A percentile compares a stretch with the other conserved stretches of the same genome.
Evolutionary conservation across 2,329 filamentous ascomycete species (phyloP).

Genomic region (Tolypocladium sp.): DNA sequence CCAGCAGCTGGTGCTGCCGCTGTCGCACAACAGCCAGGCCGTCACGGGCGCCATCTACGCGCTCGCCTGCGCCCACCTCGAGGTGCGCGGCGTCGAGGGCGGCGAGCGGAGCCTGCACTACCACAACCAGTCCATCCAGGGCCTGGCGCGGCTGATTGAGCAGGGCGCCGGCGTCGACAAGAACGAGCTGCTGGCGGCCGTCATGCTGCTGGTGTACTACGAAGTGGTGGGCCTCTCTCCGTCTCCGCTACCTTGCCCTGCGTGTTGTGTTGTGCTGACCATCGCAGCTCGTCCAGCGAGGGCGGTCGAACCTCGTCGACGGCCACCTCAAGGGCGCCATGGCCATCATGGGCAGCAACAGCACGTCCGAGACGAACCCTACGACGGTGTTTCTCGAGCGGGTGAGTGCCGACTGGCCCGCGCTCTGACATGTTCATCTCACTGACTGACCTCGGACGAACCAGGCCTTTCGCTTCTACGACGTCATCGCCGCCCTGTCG

Average conservation of each 20-base stretch:
- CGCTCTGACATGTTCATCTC: too few species aligned
- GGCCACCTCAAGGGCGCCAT: constrained; percentile 54
- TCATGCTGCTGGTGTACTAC: constrained; percentile 54
- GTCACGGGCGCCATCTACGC: constrained; percentile 81
- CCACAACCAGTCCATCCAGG: constrained; percentile 50
- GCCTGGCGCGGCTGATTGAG: constrained; percentile 47
- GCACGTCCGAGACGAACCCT: constrained; percentile 33
- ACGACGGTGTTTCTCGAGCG: constrained; percentile 50
- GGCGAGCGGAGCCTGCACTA: constrained; percentile 48
- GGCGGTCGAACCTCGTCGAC: constrained; percentile 49
- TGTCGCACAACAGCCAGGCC: constrained; percentile 43
- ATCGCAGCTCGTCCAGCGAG: constrained; percentile 48
- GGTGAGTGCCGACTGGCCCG: constrained; percentile 25
- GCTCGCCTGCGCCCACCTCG: constrained; percentile 73
- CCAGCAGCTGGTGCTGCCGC: constrained; percentile 51
- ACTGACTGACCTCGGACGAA: not conserved
- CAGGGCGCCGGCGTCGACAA: constrained; percentile 37
- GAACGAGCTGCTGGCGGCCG: constrained; percentile 51
- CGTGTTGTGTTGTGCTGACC: not conserved
- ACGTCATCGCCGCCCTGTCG: constrained; percentile 55
- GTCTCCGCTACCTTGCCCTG: not conserved
- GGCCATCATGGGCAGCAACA: constrained; percentile 44
- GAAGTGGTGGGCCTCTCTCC: constrained; percentile 44
- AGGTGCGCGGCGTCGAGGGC: constrained; percentile 49
- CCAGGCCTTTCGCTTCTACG: constrained; percentile 56